phyloP scores from a whole-genome alignment of 176 grass and related monocot species.

The Ananas comosus region DNA sequence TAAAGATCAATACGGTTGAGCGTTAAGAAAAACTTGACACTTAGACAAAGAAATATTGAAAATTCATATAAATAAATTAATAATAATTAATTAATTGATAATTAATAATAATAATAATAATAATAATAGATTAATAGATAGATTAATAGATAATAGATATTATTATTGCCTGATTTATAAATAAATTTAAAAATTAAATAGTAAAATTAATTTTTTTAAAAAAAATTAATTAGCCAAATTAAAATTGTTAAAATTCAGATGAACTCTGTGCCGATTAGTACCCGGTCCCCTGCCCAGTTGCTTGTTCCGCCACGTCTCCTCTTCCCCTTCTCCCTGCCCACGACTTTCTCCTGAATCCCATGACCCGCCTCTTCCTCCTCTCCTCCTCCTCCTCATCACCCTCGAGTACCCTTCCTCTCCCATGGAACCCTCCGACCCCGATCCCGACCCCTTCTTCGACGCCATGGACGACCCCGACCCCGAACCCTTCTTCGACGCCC shows the following conservation, averaged over 20 bases:
- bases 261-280: no score
- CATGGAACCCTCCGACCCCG: slow-evolving; percentile 24
- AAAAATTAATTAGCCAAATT: background rate
- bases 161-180: no score
- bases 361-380: slow-evolving; percentile 9
- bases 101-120: no score
- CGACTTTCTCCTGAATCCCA: background rate
- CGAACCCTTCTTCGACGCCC: slow-evolving; percentile 37
- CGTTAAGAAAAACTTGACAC: no score
- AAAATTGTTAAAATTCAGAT: background rate
- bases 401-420: background rate
- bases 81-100: no score
- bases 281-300: no score
- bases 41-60: no score
- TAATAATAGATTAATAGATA: no score
- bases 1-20: no score
- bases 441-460: slow-evolving; percentile 32
- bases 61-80: no score
- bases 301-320: background rate
- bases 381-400: background rate
- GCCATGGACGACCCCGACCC: slow-evolving; percentile 15
- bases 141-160: no score
- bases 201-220: background rate
- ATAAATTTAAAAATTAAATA: background rate
- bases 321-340: background rate